A percentile compares a stretch with the other conserved stretches of the same genome.
Evolutionary conservation across 1,284 basidiomycete genomes (phyloP).

Genomic region (Earliella scabrosa): DNA sequence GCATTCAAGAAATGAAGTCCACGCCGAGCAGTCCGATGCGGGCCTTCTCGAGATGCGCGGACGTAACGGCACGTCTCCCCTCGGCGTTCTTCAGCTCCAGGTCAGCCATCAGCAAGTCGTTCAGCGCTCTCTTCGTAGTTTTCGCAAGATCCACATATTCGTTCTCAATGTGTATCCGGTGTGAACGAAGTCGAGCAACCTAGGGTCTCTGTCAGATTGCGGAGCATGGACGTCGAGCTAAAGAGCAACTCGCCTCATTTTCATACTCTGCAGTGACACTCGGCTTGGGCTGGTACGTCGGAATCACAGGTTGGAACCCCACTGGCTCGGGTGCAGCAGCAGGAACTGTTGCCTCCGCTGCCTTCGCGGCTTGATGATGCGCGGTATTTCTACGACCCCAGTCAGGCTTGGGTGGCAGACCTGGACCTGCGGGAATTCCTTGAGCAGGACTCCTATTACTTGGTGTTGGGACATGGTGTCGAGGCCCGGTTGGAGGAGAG

Average conservation of each 20-base stretch:
- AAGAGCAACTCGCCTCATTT: constrained; percentile 18
- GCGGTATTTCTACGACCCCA: constrained; percentile 22
- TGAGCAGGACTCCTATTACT: constrained; percentile 27
- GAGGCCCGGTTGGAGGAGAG: constrained; percentile 26
- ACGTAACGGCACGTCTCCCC: constrained; percentile 56
- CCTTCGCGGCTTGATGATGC: constrained; percentile 8
- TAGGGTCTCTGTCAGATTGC: constrained; percentile 10
- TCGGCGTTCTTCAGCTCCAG: constrained; percentile 64
- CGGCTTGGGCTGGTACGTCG: constrained; percentile 13
- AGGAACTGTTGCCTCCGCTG: constrained; percentile 7
- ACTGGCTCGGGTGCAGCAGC: constrained; percentile 5
- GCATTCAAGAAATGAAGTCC: constrained; percentile 36
- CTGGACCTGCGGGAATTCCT: constrained; percentile 10
- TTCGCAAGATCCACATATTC: constrained; percentile 49
- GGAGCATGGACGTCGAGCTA: background rate
- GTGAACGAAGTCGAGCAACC: constrained; percentile 40
- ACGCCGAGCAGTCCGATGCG: constrained; percentile 61
- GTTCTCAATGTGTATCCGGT: constrained; percentile 42
- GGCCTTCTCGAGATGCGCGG: constrained; percentile 63
- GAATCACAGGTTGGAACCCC: constrained; percentile 11
- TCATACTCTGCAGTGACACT: constrained; percentile 14
- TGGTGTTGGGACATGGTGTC: constrained; percentile 19
- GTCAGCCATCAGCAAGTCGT: constrained; percentile 61
- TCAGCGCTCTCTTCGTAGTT: constrained; percentile 52
- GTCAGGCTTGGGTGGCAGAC: constrained; percentile 25